phyloP scores from a whole-genome alignment of 371 early-diverging fungal species.

The Mortierella sp. region DNA sequence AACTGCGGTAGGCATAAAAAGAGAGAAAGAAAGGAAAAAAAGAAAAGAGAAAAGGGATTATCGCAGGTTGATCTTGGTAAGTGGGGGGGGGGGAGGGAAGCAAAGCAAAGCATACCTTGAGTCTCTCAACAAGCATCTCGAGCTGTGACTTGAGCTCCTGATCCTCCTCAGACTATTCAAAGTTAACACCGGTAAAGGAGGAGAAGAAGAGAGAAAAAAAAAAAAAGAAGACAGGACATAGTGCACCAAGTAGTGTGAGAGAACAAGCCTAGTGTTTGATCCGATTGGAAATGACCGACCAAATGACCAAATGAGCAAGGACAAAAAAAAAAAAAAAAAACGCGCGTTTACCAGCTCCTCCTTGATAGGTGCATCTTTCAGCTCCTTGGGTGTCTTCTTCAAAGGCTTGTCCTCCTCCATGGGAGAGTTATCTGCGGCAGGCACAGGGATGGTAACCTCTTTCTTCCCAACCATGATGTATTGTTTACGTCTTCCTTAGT shows the following conservation, averaged over 20 bases:
- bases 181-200: background rate
- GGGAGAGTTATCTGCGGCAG: constrained; percentile 51
- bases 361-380: constrained; percentile 52
- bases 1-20: background rate
- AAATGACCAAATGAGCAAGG: background rate
- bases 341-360: constrained; percentile 38
- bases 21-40: background rate
- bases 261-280: background rate
- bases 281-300: background rate
- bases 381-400: constrained; percentile 51
- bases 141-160: constrained; percentile 91
- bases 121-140: constrained; percentile 92
- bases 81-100: background rate
- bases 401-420: constrained; percentile 54
- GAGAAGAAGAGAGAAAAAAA: background rate
- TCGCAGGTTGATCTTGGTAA: too few relatives aligned
- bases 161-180: constrained; percentile 94
- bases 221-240: background rate
- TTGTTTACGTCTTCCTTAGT: background rate
- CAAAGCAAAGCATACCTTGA: constrained; percentile 65
- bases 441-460: constrained; percentile 44
- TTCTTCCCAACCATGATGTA: constrained; percentile 46
- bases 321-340: too few relatives aligned
- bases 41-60: too few relatives aligned
- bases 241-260: background rate